A percentile compares a stretch with the other conserved stretches of the same genome.
Evolutionary conservation across 768 basidiomycete genomes (phyloP).

Genomic region (Mrakia hoshinonis): DNA sequence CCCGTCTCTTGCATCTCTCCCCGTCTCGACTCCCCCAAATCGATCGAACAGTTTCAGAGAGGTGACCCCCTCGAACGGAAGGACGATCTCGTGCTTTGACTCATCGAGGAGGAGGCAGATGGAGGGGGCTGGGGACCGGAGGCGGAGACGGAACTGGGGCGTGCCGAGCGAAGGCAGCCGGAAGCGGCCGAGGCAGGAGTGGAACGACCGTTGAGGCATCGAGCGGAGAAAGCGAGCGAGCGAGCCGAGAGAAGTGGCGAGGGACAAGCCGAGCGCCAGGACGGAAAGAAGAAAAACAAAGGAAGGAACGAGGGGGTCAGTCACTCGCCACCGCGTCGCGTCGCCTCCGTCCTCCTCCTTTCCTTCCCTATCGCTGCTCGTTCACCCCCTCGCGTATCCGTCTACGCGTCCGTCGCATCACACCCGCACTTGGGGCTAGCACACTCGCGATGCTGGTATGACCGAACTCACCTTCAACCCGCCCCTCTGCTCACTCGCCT

Average conservation of each 20-base stretch:
- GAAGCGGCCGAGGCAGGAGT: too few species aligned
- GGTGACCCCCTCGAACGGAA: constrained; percentile 18
- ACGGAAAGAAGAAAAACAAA: too few species aligned
- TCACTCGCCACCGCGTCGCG: background rate
- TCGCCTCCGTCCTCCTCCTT: background rate
- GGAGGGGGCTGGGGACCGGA: constrained; percentile 15
- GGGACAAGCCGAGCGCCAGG: too few species aligned
- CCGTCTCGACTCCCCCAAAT: background rate
- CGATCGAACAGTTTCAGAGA: constrained; percentile 17
- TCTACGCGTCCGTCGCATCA: too few species aligned
- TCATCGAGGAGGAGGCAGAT: constrained; percentile 27
- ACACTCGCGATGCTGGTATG: too few species aligned
- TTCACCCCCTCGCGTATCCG: too few species aligned
- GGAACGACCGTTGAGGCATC: too few species aligned
- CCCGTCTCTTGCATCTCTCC: background rate
- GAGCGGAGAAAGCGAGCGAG: background rate
- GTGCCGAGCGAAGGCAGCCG: too few species aligned
- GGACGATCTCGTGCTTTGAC: constrained; percentile 25
- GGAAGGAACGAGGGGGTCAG: too few species aligned
- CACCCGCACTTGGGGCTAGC: too few species aligned
- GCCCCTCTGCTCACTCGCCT: too few species aligned
- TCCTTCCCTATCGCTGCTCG: background rate
- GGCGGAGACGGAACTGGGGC: constrained; percentile 24
- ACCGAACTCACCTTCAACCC: too few species aligned
- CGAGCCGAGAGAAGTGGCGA: background rate